Evolutionary conservation across 768 basidiomycete genomes (phyloP).

Genomic region (Psilocybe subaeruginosa): DNA sequence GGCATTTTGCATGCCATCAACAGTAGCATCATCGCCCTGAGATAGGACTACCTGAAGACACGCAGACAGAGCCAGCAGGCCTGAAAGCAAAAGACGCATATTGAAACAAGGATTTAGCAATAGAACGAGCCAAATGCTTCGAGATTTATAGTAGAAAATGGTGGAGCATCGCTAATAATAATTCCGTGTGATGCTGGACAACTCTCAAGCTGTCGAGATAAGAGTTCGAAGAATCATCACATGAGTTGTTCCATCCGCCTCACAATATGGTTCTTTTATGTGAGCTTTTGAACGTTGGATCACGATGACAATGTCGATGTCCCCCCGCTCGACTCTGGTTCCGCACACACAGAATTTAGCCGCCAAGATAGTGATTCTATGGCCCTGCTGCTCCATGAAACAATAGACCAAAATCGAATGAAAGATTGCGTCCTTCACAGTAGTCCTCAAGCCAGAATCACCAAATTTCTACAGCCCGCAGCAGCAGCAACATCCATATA

Average conservation of each 20-base stretch:
- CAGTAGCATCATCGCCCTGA: conserved; percentile 27
- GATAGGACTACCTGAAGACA: conserved; percentile 16
- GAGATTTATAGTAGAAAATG: conserved; percentile 7
- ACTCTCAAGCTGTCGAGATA: conserved; percentile 20
- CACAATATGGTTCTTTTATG: background rate
- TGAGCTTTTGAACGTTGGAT: background rate
- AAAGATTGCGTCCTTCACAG: too few species aligned
- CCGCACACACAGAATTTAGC: too few species aligned
- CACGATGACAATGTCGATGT: too few species aligned
- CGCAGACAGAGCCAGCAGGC: conserved; percentile 19
- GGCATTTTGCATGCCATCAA: conserved; percentile 43
- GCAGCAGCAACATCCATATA: too few species aligned
- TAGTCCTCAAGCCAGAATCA: too few species aligned
- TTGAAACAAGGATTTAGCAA: background rate
- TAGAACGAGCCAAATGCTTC: background rate
- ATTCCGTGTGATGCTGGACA: background rate
- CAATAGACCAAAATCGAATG: too few species aligned
- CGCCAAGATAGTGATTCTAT: too few species aligned
- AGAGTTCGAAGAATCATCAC: conserved; percentile 13
- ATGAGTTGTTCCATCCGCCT: conserved; percentile 9
- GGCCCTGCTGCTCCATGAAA: too few species aligned
- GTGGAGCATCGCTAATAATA: conserved; percentile 15
- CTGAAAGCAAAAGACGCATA: conserved; percentile 22
- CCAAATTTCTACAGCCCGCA: too few species aligned
- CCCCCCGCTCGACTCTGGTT: too few species aligned